These are phyloP conservation scores for Penicillium atrosanguineum DNA, from an alignment of 495 filamentous ascomycete genomes.

Conservation along the genomic window DNA sequence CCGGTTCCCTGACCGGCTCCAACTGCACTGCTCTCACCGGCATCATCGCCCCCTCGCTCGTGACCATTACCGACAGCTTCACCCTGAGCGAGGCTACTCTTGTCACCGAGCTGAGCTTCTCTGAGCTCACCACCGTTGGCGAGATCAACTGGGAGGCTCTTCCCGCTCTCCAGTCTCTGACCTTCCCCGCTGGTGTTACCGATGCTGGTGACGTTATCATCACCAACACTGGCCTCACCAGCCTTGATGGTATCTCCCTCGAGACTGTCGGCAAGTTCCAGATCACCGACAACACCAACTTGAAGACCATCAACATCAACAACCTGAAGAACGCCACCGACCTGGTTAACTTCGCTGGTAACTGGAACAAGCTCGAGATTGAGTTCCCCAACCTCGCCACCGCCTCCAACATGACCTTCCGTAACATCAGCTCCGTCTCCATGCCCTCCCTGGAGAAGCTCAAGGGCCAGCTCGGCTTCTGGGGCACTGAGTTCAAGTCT, in stretches of 20 bases:
- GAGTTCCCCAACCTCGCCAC: conserved; percentile 75
- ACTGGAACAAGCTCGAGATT: conserved; percentile 57
- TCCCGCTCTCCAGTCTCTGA: conserved; percentile 63
- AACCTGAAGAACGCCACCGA: conserved; percentile 65
- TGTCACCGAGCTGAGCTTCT: conserved; percentile 62
- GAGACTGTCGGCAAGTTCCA: conserved; percentile 58
- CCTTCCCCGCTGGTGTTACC: conserved; percentile 62
- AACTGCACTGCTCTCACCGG: conserved; percentile 58
- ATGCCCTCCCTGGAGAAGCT: conserved; percentile 75
- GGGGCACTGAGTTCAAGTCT: conserved; percentile 67
- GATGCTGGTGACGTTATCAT: conserved; percentile 66
- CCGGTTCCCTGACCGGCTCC: conserved; percentile 61
- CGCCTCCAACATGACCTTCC: conserved; percentile 82
- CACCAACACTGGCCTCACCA: conserved; percentile 75
- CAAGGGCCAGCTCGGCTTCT: conserved; percentile 79
- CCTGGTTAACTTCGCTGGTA: conserved; percentile 58
- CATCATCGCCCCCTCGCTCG: conserved; percentile 50
- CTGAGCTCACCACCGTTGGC: conserved; percentile 59
- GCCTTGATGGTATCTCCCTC: conserved; percentile 76
- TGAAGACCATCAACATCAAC: conserved; percentile 66
- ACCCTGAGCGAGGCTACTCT: conserved; percentile 60
- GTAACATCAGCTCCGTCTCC: conserved; percentile 71
- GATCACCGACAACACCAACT: conserved; percentile 76
- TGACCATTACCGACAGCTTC: conserved; percentile 60
- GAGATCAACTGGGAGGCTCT: conserved; percentile 69